Conservation (phyloP, 257 asterid species). For the Solanum chilense region DNA sequence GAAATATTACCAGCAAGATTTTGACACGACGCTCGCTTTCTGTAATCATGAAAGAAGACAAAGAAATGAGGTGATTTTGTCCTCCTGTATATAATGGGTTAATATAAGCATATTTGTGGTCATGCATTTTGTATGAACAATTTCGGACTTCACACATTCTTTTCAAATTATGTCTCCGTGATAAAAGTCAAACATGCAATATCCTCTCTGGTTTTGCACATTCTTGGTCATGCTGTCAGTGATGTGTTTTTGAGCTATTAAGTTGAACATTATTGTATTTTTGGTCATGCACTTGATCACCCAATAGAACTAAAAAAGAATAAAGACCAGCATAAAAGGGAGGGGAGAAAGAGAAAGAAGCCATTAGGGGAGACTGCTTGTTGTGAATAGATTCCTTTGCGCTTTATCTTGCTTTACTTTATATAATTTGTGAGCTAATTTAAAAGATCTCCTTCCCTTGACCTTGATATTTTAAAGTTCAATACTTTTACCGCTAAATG, state of each 20-base stretch:
- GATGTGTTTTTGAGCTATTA: neutral
- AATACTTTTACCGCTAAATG: neutral
- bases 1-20: constrained; percentile 74
- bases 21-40: constrained; percentile 83
- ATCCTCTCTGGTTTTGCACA: neutral
- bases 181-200: neutral
- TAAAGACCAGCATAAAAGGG: no score
- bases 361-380: neutral
- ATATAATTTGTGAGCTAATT: neutral
- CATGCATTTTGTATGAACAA: neutral
- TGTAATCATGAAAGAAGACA: constrained; percentile 83
- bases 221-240: neutral
- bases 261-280: neutral
- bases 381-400: neutral
- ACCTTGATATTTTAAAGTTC: neutral
- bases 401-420: neutral
- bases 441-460: neutral
- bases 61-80: constrained; percentile 58
- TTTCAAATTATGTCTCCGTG: neutral
- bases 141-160: neutral
- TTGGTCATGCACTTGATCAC: no score
- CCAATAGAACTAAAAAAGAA: no score
- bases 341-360: no score
- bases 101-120: neutral
- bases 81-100: neutral